Percentiles rank a stretch among this genome's conserved stretches.
Evolutionary conservation across 805 yeast genomes (phyloP).

Genomic region (Candida dajiaensis): DNA sequence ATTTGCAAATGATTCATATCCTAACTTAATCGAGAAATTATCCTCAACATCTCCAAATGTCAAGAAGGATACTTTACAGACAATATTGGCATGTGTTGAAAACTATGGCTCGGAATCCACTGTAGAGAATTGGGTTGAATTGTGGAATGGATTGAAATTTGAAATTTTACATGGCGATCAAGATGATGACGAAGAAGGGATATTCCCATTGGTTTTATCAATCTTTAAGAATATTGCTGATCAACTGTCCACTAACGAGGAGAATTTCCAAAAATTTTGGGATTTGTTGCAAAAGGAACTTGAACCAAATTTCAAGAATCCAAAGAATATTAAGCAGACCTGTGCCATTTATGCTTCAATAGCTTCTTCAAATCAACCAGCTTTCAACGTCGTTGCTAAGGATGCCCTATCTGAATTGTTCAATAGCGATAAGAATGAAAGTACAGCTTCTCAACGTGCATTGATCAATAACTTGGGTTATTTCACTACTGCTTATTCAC

Average conservation of each 20-base stretch:
- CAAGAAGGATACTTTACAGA: constrained; percentile 64
- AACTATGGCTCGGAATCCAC: constrained; percentile 45
- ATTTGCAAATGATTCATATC: constrained; percentile 69
- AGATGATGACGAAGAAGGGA: constrained; percentile 35
- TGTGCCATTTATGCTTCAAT: constrained; percentile 52
- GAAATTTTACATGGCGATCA: constrained; percentile 83
- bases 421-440: constrained; percentile 30
- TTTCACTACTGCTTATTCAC: constrained; percentile 44
- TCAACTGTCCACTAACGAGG: constrained; percentile 28
- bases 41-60: constrained; percentile 69
- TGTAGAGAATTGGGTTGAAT: constrained; percentile 55
- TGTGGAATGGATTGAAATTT: constrained; percentile 87
- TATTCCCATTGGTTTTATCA: constrained; percentile 37
- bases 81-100: constrained; percentile 52
- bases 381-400: constrained; percentile 45
- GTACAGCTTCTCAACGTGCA: constrained; percentile 52
- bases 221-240: constrained; percentile 40
- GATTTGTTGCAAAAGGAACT: constrained; percentile 43
- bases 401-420: constrained; percentile 41
- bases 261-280: constrained; percentile 33
- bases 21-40: constrained; percentile 73
- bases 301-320: constrained; percentile 42
- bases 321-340: constrained; percentile 57
- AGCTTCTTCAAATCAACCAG: constrained; percentile 38
- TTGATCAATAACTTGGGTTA: constrained; percentile 55